Evolutionary conservation across 2,329 filamentous ascomycete species (phyloP).

Genomic region (Monilinia fructicola): DNA sequence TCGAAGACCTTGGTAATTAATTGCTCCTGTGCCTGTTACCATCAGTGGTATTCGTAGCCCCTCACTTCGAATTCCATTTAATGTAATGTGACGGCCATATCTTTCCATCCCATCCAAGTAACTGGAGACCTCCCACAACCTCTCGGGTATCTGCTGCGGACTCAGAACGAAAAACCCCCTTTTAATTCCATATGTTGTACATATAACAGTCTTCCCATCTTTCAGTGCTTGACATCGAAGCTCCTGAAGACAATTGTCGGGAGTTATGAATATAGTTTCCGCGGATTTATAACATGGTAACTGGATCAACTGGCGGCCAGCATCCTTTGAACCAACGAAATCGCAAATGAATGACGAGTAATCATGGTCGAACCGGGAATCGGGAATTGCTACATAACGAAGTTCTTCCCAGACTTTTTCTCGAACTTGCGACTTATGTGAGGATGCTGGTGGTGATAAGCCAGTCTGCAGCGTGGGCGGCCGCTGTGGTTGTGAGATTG

Average conservation of each 20-base stretch:
- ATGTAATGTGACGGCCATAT: slow-evolving; percentile 41
- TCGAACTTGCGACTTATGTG: slow-evolving; percentile 22
- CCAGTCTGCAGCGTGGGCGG: neutral
- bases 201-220: slow-evolving; percentile 45
- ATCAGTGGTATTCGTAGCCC: slow-evolving; percentile 41
- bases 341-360: slow-evolving; percentile 47
- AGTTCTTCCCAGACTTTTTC: slow-evolving; percentile 42
- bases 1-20: slow-evolving; percentile 43
- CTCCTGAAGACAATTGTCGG: slow-evolving; percentile 48
- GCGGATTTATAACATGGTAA: slow-evolving; percentile 41
- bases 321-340: slow-evolving; percentile 43
- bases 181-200: slow-evolving; percentile 46
- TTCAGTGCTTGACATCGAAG: slow-evolving; percentile 43
- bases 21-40: slow-evolving; percentile 44
- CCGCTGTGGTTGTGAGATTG: slow-evolving; percentile 16
- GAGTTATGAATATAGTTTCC: slow-evolving; percentile 43
- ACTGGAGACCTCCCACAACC: slow-evolving; percentile 41
- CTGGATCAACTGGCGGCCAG: slow-evolving; percentile 39
- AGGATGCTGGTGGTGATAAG: slow-evolving; percentile 13
- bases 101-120: slow-evolving; percentile 48
- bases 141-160: slow-evolving; percentile 39
- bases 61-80: slow-evolving; percentile 41
- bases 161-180: slow-evolving; percentile 47
- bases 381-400: slow-evolving; percentile 44
- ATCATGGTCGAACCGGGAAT: slow-evolving; percentile 47